These are phyloP conservation scores for Cicer chorassanicum DNA, from an alignment of 306 rosid species.

Conservation along the genomic window DNA sequence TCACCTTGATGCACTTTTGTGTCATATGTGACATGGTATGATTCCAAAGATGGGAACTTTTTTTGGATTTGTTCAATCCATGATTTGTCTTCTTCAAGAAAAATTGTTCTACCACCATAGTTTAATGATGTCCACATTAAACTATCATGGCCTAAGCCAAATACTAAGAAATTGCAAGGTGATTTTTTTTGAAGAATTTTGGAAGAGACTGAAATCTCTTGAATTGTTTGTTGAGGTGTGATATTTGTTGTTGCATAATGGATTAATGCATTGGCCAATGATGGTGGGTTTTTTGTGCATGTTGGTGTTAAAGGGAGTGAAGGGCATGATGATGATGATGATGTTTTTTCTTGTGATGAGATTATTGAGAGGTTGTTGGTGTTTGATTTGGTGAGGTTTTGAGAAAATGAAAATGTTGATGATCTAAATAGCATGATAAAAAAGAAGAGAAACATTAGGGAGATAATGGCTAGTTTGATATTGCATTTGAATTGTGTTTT, in stretches of 20 bases:
- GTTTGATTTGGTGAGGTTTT: conserved; percentile 42
- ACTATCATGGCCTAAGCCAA: conserved; percentile 90
- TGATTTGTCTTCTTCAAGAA: conserved; percentile 77
- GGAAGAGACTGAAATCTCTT: conserved; percentile 77
- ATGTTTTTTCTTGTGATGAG: conserved; percentile 31
- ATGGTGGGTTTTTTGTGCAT: conserved; percentile 77
- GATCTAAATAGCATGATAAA: conserved; percentile 59
- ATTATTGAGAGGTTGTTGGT: conserved; percentile 47
- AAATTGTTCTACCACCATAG: conserved; percentile 85
- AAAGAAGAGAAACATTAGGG: conserved; percentile 51
- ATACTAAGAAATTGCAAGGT: conserved; percentile 89
- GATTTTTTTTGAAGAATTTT: conserved; percentile 64
- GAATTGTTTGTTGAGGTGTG: conserved; percentile 86
- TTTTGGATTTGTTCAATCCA: conserved; percentile 73
- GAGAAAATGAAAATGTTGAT: conserved; percentile 53
- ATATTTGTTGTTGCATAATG: conserved; percentile 82
- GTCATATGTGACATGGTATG: conserved; percentile 75
- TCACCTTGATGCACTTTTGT: conserved; percentile 75
- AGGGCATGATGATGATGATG: conserved; percentile 41
- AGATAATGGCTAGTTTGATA: conserved; percentile 60
- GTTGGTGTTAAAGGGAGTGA: conserved; percentile 46
- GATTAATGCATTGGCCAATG: conserved; percentile 74
- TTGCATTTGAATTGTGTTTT: conserved; percentile 48
- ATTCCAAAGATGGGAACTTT: conserved; percentile 61
- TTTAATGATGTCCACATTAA: conserved; percentile 91